phyloP scores from a whole-genome alignment of 768 basidiomycete species.

The Clitopilus hobsonii region DNA sequence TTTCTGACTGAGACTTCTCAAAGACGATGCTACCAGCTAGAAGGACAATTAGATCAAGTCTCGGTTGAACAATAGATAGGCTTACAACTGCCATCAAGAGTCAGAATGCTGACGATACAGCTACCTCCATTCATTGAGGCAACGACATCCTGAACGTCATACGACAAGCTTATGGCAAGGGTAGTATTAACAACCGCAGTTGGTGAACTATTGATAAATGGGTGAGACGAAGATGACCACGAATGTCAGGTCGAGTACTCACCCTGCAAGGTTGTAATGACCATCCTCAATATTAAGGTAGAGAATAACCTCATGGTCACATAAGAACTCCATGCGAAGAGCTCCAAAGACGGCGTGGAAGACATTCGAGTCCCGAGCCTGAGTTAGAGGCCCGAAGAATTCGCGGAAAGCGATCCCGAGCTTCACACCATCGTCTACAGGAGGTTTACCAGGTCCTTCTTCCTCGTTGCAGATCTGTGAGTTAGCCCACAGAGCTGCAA shows the following conservation, averaged over 20 bases:
- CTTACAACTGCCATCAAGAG: background rate
- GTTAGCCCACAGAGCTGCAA: background rate
- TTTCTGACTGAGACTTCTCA: background rate
- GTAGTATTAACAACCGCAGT: background rate
- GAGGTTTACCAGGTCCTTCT: background rate
- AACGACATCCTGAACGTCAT: background rate
- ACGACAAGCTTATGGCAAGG: background rate
- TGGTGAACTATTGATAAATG: background rate
- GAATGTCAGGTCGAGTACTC: too few species aligned
- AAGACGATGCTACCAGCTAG: background rate
- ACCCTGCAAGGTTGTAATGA: background rate
- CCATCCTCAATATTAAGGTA: background rate
- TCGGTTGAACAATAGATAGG: background rate
- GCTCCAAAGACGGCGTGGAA: background rate
- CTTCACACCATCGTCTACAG: background rate
- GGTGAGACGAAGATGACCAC: too few species aligned
- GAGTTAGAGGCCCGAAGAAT: background rate
- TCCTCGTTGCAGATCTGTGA: background rate
- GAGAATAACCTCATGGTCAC: background rate
- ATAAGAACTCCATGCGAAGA: background rate
- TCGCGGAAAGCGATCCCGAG: background rate
- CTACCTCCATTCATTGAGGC: background rate
- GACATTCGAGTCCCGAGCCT: background rate
- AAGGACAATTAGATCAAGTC: background rate
- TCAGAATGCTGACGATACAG: background rate